Evolutionary conservation across 176 grass and related monocot genomes (phyloP), one percentile per base, ranked within the genome.

Genomic region (Zoysia pacifica): DNA sequence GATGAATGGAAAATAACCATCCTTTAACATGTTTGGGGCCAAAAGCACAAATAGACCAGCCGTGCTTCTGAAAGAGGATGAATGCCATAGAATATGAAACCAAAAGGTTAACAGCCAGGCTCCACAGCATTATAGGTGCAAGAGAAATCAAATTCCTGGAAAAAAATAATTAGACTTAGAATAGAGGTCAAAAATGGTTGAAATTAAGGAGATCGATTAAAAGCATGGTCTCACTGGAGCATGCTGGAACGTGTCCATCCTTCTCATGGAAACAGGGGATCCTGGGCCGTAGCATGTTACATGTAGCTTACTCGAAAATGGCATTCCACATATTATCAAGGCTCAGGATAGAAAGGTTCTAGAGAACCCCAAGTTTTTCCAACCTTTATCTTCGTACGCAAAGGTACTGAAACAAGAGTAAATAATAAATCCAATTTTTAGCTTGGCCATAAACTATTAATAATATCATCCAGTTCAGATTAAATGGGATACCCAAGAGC

Each of bases 311-410:
- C 6, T 54, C 61, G 14, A 67, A 54, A 54, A 54, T 74, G 53
- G 11, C 52, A 72, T 65, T 50, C 39, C 66, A 6, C 73, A 70
- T 81, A 48, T 70, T 54, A 65, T 85, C 58, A 93, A 73, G 79
- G 77, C 69, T 94, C 72, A 65, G 62, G 70, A 16, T 64, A 72
- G 38, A 93, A 91, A 9, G 92, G 86, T 83, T 98, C 78, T 56
- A 98, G 88, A 51, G 95, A 94, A 89, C 95, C 95, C 95, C 95
- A 98, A 19, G 90, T 94, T 87, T 91, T 93, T 36, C 95, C 95
- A 4, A 93, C 71, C 82, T 83, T 93, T 71, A 98, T 69, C 86
- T 98, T 98, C 61, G 89, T 78, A 39, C 66, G 92, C 73, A 98
- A 84, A 87, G 95, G 95, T 80, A 94, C 95, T 94, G 78, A 36